These are phyloP conservation scores for Cyanophora paradoxa DNA, from an alignment of 78 protist species.

Conservation along the genomic window DNA sequence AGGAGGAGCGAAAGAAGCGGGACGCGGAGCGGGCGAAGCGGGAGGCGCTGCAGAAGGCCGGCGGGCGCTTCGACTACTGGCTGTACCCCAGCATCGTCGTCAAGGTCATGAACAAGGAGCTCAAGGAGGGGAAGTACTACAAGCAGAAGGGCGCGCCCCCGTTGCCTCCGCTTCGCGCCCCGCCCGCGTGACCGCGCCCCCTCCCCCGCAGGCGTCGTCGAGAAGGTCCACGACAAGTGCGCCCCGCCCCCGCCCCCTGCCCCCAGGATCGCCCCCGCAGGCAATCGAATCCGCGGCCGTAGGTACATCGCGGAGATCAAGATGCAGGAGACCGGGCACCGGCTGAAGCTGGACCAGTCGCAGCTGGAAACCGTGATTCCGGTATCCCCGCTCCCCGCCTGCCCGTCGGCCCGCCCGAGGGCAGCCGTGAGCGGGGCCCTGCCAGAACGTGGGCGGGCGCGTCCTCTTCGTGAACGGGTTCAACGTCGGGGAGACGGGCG, in stretches of 20 bases:
- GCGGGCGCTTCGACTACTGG: neutral
- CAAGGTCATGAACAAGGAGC: conserved; percentile 8
- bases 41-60: conserved; percentile 8
- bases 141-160: too few species aligned
- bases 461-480: neutral
- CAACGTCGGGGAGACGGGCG: neutral
- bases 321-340: neutral
- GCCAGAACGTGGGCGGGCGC: neutral
- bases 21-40: neutral
- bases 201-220: too few species aligned
- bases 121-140: conserved; percentile 31
- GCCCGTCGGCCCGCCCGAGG: neutral
- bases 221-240: neutral
- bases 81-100: conserved; percentile 7
- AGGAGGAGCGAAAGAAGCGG: conserved; percentile 7
- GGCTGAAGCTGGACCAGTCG: conserved; percentile 22
- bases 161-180: too few species aligned
- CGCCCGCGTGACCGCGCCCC: too few species aligned
- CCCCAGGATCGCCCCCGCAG: neutral
- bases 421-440: neutral
- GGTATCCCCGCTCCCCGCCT: neutral
- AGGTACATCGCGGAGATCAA: conserved; percentile 17
- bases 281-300: neutral
- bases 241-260: too few species aligned
- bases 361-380: conserved; percentile 15